These are phyloP conservation scores for Baudoinia panamericana DNA, from an alignment of 495 filamentous ascomycete genomes.

Conservation along the genomic window DNA sequence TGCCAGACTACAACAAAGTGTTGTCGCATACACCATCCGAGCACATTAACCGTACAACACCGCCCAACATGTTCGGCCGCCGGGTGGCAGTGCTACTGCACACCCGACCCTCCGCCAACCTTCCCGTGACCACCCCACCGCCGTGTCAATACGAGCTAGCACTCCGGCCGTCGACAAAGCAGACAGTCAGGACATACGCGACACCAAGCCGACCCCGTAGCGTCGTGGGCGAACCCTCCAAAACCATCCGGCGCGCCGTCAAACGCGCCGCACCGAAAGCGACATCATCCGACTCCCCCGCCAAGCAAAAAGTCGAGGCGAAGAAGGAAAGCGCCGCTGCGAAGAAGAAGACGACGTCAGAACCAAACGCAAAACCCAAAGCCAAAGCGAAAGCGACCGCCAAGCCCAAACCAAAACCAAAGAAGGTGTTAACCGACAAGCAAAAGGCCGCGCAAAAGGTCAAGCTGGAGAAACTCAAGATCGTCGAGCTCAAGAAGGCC, in stretches of 20 bases:
- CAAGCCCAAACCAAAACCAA: constrained; percentile 3
- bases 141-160: constrained; percentile 1
- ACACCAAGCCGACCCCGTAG: constrained; percentile 14
- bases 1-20: no score
- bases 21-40: no score
- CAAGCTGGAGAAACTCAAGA: constrained; percentile 10
- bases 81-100: constrained; percentile 10
- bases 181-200: constrained; percentile 5
- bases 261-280: constrained; percentile 10
- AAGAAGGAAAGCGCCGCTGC: constrained; percentile 5
- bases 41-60: no score
- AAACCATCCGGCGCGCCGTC: constrained; percentile 13
- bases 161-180: neutral
- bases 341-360: constrained; percentile 13
- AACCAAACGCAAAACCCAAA: neutral
- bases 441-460: constrained; percentile 5
- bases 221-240: constrained; percentile 15
- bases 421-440: constrained; percentile 15
- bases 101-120: constrained; percentile 1
- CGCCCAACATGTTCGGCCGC: constrained; percentile 15
- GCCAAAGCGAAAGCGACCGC: neutral
- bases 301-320: constrained; percentile 7
- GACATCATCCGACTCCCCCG: constrained; percentile 7
- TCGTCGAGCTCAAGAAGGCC: constrained; percentile 20
- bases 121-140: neutral